A percentile compares a stretch with the other conserved stretches of the same genome.
Conservation (phyloP, 176 grass and related monocot genomes). For the sorghum (Sorghum bicolor) region Sorghum_bicolor_NCBIv3 NC_012870.2:68989501-68990000, state of each 20-base stretch:
- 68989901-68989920: conserved; percentile 95
- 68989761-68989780: neutral
- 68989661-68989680: conserved; percentile 51
- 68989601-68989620: conserved; percentile 96
- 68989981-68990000: conserved; percentile 18
- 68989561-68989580: conserved; percentile 14
- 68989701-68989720: no score
- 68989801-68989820: neutral
- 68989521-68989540: neutral
- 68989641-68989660: conserved; percentile 92
- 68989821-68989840: conserved; percentile 36
- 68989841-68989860: conserved; percentile 94
- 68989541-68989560: conserved; percentile 2
- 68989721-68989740: neutral
- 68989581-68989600: conserved; percentile 42
- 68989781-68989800: neutral
- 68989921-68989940: conserved; percentile 97
- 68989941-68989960: conserved; percentile 28
- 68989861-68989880: conserved; percentile 97
- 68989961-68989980: neutral
- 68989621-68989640: conserved; percentile 95
- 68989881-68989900: conserved; percentile 97
- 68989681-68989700: neutral
- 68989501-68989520: conserved; percentile 50
- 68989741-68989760: neutral